phyloP scores from a whole-genome alignment of 2,329 filamentous ascomycete genomes.

The Didymella arachidicola region DNA sequence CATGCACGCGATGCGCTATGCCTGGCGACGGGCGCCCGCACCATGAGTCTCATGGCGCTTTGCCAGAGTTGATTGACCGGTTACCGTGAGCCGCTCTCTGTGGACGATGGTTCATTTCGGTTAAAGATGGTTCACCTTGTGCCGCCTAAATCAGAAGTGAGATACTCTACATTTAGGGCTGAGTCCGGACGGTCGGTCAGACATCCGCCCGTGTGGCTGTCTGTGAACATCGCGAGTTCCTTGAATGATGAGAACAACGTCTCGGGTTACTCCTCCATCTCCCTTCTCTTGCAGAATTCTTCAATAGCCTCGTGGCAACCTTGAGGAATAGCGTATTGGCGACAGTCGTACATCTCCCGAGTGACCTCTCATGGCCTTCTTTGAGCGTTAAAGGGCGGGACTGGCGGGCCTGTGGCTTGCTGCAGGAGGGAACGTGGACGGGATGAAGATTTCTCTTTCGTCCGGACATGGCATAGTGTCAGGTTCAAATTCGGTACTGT shows the following conservation, averaged over 20 bases:
- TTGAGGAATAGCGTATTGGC: neutral
- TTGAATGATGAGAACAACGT: neutral
- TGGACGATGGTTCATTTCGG: conserved; percentile 34
- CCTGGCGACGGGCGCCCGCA: conserved; percentile 27
- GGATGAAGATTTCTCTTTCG: conserved; percentile 11
- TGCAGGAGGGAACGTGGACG: conserved; percentile 11
- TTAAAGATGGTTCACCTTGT: conserved; percentile 22
- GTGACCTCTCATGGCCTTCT: neutral
- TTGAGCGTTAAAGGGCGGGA: conserved; percentile 4
- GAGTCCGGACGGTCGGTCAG: conserved; percentile 28
- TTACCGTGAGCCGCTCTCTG: conserved; percentile 23
- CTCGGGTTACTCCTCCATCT: neutral
- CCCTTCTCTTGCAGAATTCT: neutral
- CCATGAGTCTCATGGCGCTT: conserved; percentile 26
- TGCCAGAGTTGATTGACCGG: conserved; percentile 33
- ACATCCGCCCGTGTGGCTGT: conserved; percentile 22
- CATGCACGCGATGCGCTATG: conserved; percentile 29
- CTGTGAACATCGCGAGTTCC: neutral
- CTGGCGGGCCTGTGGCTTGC: conserved; percentile 18
- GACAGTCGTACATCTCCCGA: neutral
- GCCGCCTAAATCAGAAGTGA: conserved; percentile 6
- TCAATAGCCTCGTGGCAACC: neutral
- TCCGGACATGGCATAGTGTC: conserved; percentile 11
- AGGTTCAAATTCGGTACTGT: conserved; percentile 11
- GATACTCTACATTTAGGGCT: conserved; percentile 15